These are phyloP conservation scores for Linum trigynum DNA, from an alignment of 345 rosid genomes.

Conservation along the genomic window DNA sequence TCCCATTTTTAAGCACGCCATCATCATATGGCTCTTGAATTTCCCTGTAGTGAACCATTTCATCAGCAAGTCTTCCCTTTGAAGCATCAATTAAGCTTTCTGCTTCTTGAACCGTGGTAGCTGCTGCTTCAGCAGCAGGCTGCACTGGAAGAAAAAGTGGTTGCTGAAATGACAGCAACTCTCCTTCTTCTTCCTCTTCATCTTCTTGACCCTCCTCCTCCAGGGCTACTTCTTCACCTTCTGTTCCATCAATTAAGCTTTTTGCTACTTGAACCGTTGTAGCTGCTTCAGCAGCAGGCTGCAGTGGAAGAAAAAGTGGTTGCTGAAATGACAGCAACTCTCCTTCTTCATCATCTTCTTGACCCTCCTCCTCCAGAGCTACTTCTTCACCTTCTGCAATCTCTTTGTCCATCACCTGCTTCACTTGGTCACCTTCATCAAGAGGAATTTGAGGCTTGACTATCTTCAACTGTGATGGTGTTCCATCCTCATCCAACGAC, in stretches of 20 bases:
- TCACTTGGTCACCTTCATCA: background rate
- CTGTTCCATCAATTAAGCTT: background rate
- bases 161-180: background rate
- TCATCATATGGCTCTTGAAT: no score
- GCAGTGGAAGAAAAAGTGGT: background rate
- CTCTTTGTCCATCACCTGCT: no score
- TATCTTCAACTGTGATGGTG: background rate
- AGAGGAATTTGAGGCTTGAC: background rate
- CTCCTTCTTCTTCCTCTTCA: no score
- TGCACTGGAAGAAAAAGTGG: background rate
- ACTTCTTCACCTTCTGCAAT: background rate
- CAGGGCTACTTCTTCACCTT: background rate
- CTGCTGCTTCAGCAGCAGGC: background rate
- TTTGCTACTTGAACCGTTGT: no score
- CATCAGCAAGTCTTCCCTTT: no score
- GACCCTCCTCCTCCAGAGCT: background rate
- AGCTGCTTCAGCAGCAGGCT: background rate
- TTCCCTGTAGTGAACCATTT: no score
- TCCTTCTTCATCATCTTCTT: no score
- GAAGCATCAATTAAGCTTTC: background rate
- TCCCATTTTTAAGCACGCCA: no score
- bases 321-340: background rate
- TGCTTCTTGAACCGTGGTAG: no score
- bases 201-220: background rate
- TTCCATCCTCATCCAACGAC: background rate